Evolutionary conservation across 2,329 filamentous ascomycete species (phyloP).

Genomic region (Mycogone perniciosa): DNA sequence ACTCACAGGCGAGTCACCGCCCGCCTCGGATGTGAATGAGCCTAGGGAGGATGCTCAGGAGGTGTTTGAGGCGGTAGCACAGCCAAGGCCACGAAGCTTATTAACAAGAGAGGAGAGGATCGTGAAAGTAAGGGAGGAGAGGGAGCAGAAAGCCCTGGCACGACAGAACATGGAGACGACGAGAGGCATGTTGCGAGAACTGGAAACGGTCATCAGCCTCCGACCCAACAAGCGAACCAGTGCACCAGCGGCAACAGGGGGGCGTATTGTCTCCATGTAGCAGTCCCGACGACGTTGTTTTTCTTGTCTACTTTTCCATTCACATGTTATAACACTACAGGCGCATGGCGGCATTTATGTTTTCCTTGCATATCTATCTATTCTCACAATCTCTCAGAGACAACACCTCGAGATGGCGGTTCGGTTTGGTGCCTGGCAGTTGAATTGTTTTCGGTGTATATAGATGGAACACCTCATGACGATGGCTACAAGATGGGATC

Average conservation of each 20-base stretch:
- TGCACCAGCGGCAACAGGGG: slow-evolving; percentile 25
- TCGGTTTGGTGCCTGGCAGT: not conserved
- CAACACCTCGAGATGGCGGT: not conserved
- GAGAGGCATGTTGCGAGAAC: slow-evolving; percentile 83
- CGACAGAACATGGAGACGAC: slow-evolving; percentile 74
- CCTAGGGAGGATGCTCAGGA: slow-evolving; percentile 65
- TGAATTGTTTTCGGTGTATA: no score
- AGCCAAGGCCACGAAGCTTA: slow-evolving; percentile 60
- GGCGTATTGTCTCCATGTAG: slow-evolving; percentile 40
- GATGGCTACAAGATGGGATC: no score
- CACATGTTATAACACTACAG: slow-evolving; percentile 4
- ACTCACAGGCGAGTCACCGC: slow-evolving; percentile 63
- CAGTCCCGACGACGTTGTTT: slow-evolving; percentile 9
- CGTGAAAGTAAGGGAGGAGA: slow-evolving; percentile 79
- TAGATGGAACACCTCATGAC: no score
- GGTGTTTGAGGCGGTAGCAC: slow-evolving; percentile 85
- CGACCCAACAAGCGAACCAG: slow-evolving; percentile 37
- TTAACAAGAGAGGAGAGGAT: slow-evolving; percentile 84
- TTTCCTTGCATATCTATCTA: slow-evolving; percentile 1
- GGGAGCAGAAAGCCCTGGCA: slow-evolving; percentile 63
- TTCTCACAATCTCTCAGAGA: not conserved
- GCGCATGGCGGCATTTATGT: slow-evolving; percentile 4
- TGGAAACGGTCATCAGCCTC: slow-evolving; percentile 77
- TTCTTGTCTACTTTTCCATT: not conserved
- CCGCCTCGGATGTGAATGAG: slow-evolving; percentile 45